phyloP scores from a whole-genome alignment of 1,284 basidiomycete species.

The Takashimella koratensis region DNA sequence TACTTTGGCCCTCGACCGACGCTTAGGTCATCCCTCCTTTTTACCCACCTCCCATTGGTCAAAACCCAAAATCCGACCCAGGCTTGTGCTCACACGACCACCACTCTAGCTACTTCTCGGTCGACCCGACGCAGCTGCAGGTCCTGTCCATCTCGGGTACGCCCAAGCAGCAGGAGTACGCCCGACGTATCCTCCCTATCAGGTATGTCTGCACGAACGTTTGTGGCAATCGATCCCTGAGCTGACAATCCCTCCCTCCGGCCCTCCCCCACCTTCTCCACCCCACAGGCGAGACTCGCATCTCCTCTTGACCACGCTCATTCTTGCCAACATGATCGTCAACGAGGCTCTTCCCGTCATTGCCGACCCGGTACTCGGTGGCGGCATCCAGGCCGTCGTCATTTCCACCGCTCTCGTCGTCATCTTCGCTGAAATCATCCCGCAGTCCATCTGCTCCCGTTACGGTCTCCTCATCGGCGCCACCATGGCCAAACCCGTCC shows the following conservation, averaged over 20 bases:
- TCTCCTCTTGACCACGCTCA: conserved; percentile 72
- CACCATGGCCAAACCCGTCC: conserved; percentile 73
- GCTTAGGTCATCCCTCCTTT: too few species aligned
- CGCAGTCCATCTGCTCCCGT: conserved; percentile 79
- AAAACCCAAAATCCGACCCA: too few species aligned
- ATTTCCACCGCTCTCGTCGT: conserved; percentile 78
- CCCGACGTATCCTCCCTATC: conserved; percentile 79
- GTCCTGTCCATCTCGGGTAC: conserved; percentile 81
- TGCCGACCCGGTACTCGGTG: conserved; percentile 74
- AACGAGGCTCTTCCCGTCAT: conserved; percentile 87
- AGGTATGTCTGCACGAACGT: conserved; percentile 47
- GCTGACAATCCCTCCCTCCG: not conserved
- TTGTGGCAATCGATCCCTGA: not conserved
- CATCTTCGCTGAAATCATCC: conserved; percentile 56
- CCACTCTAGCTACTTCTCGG: conserved; percentile 89
- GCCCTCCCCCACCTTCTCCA: not conserved
- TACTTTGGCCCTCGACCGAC: too few species aligned
- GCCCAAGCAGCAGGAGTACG: conserved; percentile 72
- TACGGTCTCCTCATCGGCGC: conserved; percentile 87
- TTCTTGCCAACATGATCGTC: conserved; percentile 81
- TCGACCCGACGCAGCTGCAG: conserved; percentile 87
- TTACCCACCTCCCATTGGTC: too few species aligned
- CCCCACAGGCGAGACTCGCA: conserved; percentile 64
- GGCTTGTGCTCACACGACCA: conserved; percentile 52
- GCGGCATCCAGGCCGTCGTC: conserved; percentile 70